A percentile compares a stretch with the other conserved stretches of the same genome.
phyloP scores from a whole-genome alignment of 495 filamentous ascomycete species.

The Viridothelium virens region DNA sequence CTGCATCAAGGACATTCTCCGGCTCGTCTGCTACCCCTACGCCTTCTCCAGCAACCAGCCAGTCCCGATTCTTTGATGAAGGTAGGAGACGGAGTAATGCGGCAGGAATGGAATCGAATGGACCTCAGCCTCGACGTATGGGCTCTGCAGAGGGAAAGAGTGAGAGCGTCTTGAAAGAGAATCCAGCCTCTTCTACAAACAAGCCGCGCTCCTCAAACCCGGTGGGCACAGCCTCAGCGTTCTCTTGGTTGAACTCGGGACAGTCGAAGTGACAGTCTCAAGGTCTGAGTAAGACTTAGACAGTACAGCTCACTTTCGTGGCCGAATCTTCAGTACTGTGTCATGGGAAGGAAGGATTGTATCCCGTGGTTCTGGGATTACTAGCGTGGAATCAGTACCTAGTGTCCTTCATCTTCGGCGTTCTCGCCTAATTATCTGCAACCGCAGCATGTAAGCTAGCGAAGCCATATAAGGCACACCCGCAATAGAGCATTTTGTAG shows the following conservation, averaged over 20 bases:
- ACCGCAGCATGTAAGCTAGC: neutral
- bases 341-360: neutral
- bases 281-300: neutral
- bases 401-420: neutral
- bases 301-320: neutral
- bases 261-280: conserved; percentile 14
- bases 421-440: neutral
- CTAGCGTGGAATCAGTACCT: neutral
- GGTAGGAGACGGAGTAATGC: conserved; percentile 24
- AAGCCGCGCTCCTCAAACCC: conserved; percentile 63
- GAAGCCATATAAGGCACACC: neutral
- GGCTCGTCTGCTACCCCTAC: conserved; percentile 12
- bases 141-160: conserved; percentile 20
- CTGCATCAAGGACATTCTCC: conserved; percentile 29
- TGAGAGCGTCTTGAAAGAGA: conserved; percentile 37
- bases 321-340: neutral
- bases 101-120: conserved; percentile 4
- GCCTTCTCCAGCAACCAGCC: conserved; percentile 21
- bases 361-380: neutral
- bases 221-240: conserved; percentile 85
- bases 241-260: conserved; percentile 73
- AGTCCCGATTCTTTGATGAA: conserved; percentile 39
- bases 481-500: neutral
- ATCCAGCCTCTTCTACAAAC: conserved; percentile 37
- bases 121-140: conserved; percentile 11